Conservation (phyloP, 768 basidiomycete genomes). For the Fomitopsis serialis region DNA sequence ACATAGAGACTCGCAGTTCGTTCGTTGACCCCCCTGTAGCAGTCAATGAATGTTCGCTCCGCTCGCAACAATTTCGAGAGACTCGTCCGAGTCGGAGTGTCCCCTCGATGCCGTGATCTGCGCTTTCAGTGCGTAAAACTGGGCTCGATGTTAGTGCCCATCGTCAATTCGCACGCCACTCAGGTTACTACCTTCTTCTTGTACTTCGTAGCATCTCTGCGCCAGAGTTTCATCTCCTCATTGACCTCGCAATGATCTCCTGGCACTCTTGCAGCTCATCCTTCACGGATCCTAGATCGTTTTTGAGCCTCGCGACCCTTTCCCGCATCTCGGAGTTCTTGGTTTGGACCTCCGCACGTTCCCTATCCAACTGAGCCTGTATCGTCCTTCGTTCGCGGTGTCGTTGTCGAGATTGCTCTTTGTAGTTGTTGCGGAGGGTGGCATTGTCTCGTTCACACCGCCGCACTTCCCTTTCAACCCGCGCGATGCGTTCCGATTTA, state of each 20-base stretch:
- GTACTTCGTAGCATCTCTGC: constrained; percentile 4
- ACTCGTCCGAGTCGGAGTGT: not conserved
- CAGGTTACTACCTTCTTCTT: constrained; percentile 20
- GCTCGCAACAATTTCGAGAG: not conserved
- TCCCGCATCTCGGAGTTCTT: not conserved
- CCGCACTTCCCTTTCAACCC: not conserved
- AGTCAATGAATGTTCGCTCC: too few relatives aligned
- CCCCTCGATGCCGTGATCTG: too few relatives aligned
- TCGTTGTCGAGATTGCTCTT: not conserved
- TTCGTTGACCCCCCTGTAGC: too few relatives aligned
- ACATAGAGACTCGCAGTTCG: too few relatives aligned
- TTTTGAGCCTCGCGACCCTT: not conserved
- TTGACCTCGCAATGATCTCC: not conserved
- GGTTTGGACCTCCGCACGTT: not conserved
- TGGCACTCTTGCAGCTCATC: not conserved
- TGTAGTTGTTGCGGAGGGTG: not conserved
- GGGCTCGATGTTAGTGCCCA: not conserved
- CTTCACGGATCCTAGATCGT: not conserved
- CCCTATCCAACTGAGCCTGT: not conserved
- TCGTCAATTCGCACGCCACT: not conserved
- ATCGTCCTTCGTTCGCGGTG: not conserved
- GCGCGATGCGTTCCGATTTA: not conserved
- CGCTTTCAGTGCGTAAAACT: not conserved
- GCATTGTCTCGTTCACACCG: not conserved
- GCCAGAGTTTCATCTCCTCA: constrained; percentile 6